Evolutionary conservation across 305 asterid genomes (phyloP), one percentile per base, ranked within the genome.

Genomic region (Rubia tinctorum): DNA sequence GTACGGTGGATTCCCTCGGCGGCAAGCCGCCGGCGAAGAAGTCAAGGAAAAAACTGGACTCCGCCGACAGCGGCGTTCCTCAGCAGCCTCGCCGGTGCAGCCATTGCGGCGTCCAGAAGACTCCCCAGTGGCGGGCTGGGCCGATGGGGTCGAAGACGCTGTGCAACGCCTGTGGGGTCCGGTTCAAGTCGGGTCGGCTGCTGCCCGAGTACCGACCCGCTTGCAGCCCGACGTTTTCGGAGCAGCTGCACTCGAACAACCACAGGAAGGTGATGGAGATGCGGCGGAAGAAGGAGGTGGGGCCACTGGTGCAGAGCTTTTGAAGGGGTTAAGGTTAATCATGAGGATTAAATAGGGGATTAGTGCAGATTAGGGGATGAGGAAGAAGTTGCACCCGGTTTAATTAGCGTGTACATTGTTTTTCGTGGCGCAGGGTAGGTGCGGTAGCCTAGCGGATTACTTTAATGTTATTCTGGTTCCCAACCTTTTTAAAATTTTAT

Each of bases 51-150:
- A 84, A 76, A 51, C 27, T 70, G 9, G 69, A 68, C 44, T 82
- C 64, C 8, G 30, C 30, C 7, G 8, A 43, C 39, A 7, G 69
- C 23, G 73, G 71, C 59, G 80, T 72, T 66, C 74, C 75, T 18
- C 86, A 77, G 76, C 95, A 82, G 83, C 83, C 92, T 45, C 76
- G 97, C 79, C 82, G 92, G 78, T 94, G 99, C 84, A 86, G 83
- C 82, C 99, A 94, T 68, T 94, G 99, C 80, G 94, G 91, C 49
- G 96, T 88, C 34, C 91, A 94, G 6, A 91, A 90, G 83, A 91
- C 98, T 18, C 98, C 98, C 25, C 98, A 93, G 84, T 93, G 98
- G 98, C 82, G 98, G 78, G 91, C 97, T 59, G 98, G 98, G 1
- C 98, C 98, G 11, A 80, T 79, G 7, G 98, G 98, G 2, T 79